Conservation (phyloP, 371 early-diverging fungal species). For the Rhizopus microsporus region DNA sequence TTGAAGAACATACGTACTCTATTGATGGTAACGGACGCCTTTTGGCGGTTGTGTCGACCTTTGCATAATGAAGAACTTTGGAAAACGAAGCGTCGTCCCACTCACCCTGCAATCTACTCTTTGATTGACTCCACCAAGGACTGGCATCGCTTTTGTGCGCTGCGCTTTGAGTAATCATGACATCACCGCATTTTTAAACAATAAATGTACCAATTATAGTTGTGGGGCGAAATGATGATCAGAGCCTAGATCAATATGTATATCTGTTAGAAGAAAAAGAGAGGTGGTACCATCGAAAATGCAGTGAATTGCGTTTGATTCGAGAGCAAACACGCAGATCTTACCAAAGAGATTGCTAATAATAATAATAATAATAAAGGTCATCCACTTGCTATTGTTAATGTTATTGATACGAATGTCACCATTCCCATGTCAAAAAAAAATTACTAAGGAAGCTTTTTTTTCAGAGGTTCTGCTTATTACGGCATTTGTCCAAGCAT, state of each 20-base stretch:
- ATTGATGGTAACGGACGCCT: no score
- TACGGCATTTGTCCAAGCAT: no score
- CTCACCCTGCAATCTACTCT: conserved; percentile 18
- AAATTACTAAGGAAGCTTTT: no score
- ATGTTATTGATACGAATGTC: no score
- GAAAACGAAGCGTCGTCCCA: conserved; percentile 10
- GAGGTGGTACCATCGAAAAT: conserved; percentile 7
- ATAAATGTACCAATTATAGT: conserved; percentile 15
- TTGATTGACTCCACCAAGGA: conserved; percentile 19
- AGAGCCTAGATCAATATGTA: no score
- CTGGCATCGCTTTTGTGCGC: conserved; percentile 8
- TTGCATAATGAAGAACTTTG: conserved; percentile 9
- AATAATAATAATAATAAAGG: no score
- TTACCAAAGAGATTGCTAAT: no score
- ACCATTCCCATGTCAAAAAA: no score
- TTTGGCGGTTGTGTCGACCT: background rate
- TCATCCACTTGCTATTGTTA: no score
- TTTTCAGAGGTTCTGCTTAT: no score
- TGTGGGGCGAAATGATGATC: conserved; percentile 5
- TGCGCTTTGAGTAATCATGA: background rate
- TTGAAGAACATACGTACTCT: no score
- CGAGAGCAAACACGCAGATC: no score
- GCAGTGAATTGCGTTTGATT: background rate
- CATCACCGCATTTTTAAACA: conserved; percentile 12
- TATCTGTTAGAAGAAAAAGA: background rate